Evolutionary conservation across 108 stramenopile genomes (phyloP).

Genomic region (Stephanodiscus triporus): DNA sequence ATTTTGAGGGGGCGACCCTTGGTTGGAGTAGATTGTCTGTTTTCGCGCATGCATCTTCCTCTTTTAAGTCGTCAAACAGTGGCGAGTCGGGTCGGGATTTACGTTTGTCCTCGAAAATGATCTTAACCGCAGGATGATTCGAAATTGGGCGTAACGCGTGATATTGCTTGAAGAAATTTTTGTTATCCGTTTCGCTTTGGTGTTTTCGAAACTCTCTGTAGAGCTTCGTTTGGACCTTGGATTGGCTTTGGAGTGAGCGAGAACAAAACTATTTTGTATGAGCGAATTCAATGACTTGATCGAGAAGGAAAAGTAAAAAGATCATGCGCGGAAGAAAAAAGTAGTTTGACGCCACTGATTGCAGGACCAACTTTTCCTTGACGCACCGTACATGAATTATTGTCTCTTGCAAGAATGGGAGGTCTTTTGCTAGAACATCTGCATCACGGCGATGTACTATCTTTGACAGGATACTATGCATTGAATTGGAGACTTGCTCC

Average conservation of each 20-base stretch:
- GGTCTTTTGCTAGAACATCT: slow-evolving; percentile 51
- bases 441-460: slow-evolving; percentile 66
- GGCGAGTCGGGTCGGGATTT: slow-evolving; percentile 3
- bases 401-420: slow-evolving; percentile 66
- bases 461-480: slow-evolving; percentile 49
- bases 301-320: too few relatives aligned
- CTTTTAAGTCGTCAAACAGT: background rate
- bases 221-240: slow-evolving; percentile 59
- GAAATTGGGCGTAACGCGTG: slow-evolving; percentile 53
- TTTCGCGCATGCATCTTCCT: slow-evolving; percentile 3
- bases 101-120: slow-evolving; percentile 7
- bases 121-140: slow-evolving; percentile 68
- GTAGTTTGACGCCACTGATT: too few relatives aligned
- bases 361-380: background rate
- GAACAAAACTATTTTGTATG: too few relatives aligned
- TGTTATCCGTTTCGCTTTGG: slow-evolving; percentile 29
- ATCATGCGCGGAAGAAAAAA: too few relatives aligned
- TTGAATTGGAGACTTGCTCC: slow-evolving; percentile 28
- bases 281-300: too few relatives aligned
- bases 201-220: slow-evolving; percentile 54
- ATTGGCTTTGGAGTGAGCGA: slow-evolving; percentile 27
- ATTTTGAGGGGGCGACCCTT: slow-evolving; percentile 33
- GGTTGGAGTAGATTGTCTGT: slow-evolving; percentile 5
- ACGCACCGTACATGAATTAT: slow-evolving; percentile 58
- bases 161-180: slow-evolving; percentile 59